phyloP scores from a whole-genome alignment of 768 basidiomycete species.

The Coprinopsis cinerea region DNA sequence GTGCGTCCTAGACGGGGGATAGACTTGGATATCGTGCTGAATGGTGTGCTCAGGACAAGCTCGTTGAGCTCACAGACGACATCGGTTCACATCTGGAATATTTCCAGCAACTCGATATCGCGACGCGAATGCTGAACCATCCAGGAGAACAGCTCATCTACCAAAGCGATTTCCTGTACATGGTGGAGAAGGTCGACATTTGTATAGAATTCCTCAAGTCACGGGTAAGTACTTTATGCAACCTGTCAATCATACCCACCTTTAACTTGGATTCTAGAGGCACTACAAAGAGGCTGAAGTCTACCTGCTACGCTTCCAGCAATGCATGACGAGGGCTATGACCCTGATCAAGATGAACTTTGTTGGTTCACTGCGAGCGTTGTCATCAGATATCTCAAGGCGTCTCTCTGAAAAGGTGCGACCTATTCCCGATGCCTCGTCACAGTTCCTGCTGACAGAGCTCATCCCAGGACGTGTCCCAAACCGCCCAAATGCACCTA shows the following conservation, averaged over 20 bases:
- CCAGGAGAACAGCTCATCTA: slow-evolving; percentile 91
- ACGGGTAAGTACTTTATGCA: slow-evolving; percentile 53
- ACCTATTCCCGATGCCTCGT: not conserved
- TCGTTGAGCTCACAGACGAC: slow-evolving; percentile 76
- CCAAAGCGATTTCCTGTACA: slow-evolving; percentile 86
- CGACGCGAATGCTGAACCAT: slow-evolving; percentile 89
- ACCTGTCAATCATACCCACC: not conserved
- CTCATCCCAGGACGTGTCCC: slow-evolving; percentile 57
- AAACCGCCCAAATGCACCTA: slow-evolving; percentile 76
- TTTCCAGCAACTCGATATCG: slow-evolving; percentile 91
- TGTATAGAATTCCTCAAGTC: slow-evolving; percentile 86
- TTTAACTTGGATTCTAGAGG: slow-evolving; percentile 43
- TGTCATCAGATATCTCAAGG: slow-evolving; percentile 72
- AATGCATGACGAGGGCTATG: slow-evolving; percentile 98
- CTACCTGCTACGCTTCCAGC: slow-evolving; percentile 94
- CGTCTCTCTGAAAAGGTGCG: slow-evolving; percentile 70
- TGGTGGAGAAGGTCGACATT: slow-evolving; percentile 93
- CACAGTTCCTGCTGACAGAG: not conserved
- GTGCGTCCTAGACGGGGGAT: slow-evolving; percentile 38
- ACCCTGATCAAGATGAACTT: slow-evolving; percentile 98
- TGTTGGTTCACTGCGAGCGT: slow-evolving; percentile 72
- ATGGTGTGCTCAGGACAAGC: slow-evolving; percentile 49
- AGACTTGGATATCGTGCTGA: not conserved
- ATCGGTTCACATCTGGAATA: slow-evolving; percentile 81
- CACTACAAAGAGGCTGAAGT: slow-evolving; percentile 91